Percentiles rank a stretch among this genome's conserved stretches.
Evolutionary conservation across 2,329 filamentous ascomycete genomes (phyloP).

Genomic region (Lasiodiplodia gonubiensis): DNA sequence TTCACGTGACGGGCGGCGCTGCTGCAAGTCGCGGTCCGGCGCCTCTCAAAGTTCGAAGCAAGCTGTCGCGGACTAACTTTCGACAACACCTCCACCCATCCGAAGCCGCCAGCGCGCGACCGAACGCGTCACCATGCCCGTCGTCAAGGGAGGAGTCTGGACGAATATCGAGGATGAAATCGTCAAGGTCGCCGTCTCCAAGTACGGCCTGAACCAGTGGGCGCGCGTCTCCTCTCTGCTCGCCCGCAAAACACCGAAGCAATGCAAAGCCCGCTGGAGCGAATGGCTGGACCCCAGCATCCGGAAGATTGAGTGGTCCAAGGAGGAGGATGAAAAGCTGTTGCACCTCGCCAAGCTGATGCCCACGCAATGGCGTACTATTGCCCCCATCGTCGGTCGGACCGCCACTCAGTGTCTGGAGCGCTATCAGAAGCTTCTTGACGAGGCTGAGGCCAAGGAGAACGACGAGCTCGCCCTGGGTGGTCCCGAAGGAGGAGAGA

Average conservation of each 20-base stretch:
- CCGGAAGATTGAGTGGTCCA: conserved; percentile 98
- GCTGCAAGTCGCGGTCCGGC: conserved; percentile 14
- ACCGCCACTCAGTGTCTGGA: conserved; percentile 97
- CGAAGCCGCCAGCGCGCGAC: conserved; percentile 25
- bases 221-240: conserved; percentile 96
- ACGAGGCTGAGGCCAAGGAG: conserved; percentile 92
- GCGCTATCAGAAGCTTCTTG: conserved; percentile 93
- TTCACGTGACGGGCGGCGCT: conserved; percentile 22
- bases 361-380: conserved; percentile 98
- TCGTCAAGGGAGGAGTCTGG: conserved; percentile 72
- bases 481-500: conserved; percentile 85
- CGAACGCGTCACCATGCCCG: conserved; percentile 57
- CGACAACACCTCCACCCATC: conserved; percentile 32
- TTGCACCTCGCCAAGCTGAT: conserved; percentile 97
- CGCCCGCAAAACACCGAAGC: conserved; percentile 96
- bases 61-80: conserved; percentile 20
- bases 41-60: conserved; percentile 27
- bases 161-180: conserved; percentile 88
- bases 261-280: conserved; percentile 98
- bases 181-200: conserved; percentile 72
- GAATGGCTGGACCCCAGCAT: conserved; percentile 99
- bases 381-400: conserved; percentile 93
- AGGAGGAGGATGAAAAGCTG: conserved; percentile 97
- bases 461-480: conserved; percentile 78
- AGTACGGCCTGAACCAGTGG: conserved; percentile 72